Evolutionary conservation across 2,329 filamentous ascomycete species (phyloP), one percentile per base, ranked within the genome.

Genomic region (Stromatinia cepivora): DNA sequence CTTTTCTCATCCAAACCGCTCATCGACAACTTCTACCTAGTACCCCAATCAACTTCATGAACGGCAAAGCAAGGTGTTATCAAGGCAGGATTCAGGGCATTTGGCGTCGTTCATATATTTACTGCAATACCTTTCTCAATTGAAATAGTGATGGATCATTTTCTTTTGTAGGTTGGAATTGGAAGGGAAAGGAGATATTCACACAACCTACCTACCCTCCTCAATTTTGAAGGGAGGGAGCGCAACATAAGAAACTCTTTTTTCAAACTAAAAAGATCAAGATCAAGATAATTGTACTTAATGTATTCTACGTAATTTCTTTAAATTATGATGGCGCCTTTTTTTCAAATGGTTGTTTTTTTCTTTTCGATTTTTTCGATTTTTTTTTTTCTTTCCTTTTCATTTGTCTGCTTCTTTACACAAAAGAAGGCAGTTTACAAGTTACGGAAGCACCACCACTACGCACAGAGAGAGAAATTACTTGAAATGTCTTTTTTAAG

Each of bases 271-370:
- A 50, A 15, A 52, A 52, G 46, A 52, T 52, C 45, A 63, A 63
- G 59, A 63, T 50, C 46, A 62, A 69, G 58, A 71, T 69, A 69
- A 61, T 56, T 70, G 57, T 69, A 73, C 68, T 73, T 74, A 74
- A 75, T 75, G 73, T 74, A 73, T 75, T 74, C 70, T 73, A 74
- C 66, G 70, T 75, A 75, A 75, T 74, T 73, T 39, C 31, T 54
- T 36, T 2, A 36, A 42, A 61, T 61, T 53, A 59, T 66, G 48
- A 56, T 39, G 34, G 50, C 36, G 22, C 50, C 50, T 31, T 52
- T 25, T 42, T 56, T 54, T 50, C 11, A 50, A 34, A 62, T 62
- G 45, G 45, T 31, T n/a, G 13, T 50, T 20, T 45, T 62, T 50
- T 5, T 17, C 36, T 52, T 63, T 62, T 28, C 8, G 31, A 46